phyloP scores from a whole-genome alignment of 2,329 filamentous ascomycete species.

The Aspergillus pseudoglaucus region DNA sequence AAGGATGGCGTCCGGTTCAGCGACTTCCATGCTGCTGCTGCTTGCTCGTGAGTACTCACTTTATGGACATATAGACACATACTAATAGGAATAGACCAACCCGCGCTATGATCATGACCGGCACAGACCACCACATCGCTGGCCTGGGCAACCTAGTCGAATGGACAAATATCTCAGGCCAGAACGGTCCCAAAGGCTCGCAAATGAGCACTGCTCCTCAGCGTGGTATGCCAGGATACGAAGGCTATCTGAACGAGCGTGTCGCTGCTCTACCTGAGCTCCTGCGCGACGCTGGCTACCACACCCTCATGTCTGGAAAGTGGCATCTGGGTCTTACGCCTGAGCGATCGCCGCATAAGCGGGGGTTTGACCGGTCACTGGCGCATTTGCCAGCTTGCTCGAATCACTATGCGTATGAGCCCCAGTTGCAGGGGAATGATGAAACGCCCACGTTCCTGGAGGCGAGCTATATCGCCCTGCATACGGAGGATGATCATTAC shows the following conservation, averaged over 20 bases:
- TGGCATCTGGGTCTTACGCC: conserved; percentile 58
- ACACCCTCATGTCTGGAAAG: conserved; percentile 57
- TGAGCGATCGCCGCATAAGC: conserved; percentile 49
- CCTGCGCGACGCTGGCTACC: conserved; percentile 53
- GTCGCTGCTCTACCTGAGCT: conserved; percentile 55
- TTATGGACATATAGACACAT: background rate
- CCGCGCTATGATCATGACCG: conserved; percentile 60
- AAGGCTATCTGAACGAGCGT: conserved; percentile 57
- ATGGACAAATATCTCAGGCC: conserved; percentile 50
- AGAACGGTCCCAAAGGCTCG: conserved; percentile 48
- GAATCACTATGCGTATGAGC: conserved; percentile 53
- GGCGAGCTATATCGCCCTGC: conserved; percentile 38
- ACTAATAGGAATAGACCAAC: conserved; percentile 40
- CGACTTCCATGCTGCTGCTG: conserved; percentile 59
- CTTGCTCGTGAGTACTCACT: conserved; percentile 45
- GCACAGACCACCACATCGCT: conserved; percentile 52
- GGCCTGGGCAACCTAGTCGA: conserved; percentile 54
- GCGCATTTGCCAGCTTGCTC: conserved; percentile 56
- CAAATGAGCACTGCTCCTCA: conserved; percentile 49
- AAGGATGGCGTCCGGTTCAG: conserved; percentile 52
- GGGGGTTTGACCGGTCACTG: conserved; percentile 55
- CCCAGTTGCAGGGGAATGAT: conserved; percentile 34
- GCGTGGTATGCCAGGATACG: conserved; percentile 55
- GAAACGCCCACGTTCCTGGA: conserved; percentile 37
- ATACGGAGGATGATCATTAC: conserved; percentile 41